phyloP scores from a whole-genome alignment of 257 asterid species.

The Lavandula angustifolia region DNA sequence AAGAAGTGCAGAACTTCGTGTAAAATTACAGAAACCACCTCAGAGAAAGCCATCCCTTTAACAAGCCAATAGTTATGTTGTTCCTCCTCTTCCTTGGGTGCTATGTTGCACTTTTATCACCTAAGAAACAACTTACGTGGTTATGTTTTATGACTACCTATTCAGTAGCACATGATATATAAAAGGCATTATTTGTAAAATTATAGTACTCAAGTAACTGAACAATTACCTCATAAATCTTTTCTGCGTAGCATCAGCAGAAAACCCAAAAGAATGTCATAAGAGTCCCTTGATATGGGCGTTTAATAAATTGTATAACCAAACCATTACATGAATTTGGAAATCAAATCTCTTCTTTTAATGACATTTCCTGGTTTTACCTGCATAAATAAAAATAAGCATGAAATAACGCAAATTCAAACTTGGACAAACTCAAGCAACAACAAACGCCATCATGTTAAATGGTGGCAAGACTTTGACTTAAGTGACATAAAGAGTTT shows the following conservation, averaged over 20 bases:
- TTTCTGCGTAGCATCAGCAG: slow-evolving; percentile 55
- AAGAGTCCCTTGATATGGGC: slow-evolving; percentile 31
- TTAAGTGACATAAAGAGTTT: neutral
- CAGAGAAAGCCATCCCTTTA: too few relatives aligned
- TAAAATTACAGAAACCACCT: too few relatives aligned
- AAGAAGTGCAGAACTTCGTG: too few relatives aligned
- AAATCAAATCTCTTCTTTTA: slow-evolving; percentile 77
- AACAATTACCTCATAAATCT: slow-evolving; percentile 70
- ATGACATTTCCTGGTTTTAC: slow-evolving; percentile 86
- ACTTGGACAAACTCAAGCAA: slow-evolving; percentile 12
- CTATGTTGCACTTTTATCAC: slow-evolving; percentile 87
- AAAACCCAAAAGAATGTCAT: slow-evolving; percentile 36
- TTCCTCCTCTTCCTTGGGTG: slow-evolving; percentile 96
- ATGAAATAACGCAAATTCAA: slow-evolving; percentile 26
- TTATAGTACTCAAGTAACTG: neutral
- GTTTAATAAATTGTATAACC: slow-evolving; percentile 15
- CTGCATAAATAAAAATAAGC: slow-evolving; percentile 47
- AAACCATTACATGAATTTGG: slow-evolving; percentile 20
- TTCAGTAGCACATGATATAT: neutral
- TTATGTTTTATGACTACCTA: slow-evolving; percentile 14
- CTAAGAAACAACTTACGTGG: slow-evolving; percentile 42
- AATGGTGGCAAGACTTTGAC: neutral
- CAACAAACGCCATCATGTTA: neutral
- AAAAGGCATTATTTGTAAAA: slow-evolving; percentile 3
- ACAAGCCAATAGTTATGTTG: too few relatives aligned